Base-by-base conservation (phyloP, 345 rosid genomes). In the Cardamine chenopodiifolia region DNA sequence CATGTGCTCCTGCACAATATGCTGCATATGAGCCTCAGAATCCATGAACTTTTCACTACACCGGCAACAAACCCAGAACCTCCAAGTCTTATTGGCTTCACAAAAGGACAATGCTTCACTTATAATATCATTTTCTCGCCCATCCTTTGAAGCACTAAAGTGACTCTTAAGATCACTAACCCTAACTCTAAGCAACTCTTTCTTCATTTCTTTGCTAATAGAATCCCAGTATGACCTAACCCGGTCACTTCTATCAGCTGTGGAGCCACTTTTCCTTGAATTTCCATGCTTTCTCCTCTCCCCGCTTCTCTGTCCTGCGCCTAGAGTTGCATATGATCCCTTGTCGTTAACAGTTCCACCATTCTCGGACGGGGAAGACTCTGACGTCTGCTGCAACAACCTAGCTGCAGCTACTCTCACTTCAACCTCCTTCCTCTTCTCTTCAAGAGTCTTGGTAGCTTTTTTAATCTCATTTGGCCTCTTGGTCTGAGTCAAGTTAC, bases 381-480 rank as follows among this genome's bases (percentile, higher is more conserved):
- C 97, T 3, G 92, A 78, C 72, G 86, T 90, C 86, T 90, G 97
- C 87, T 92, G 99, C 83, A 88, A 35, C 72, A 92, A 75, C 76
- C 89, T 85, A 29, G 91, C 94, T 13, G 99, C 98, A 50, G 97
- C 96, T 31, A 95, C 98, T 82, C 89, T 83, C 61, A 95, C 99
- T 82, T 95, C 99, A 78, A 92, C 85, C 89, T 90, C 99, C 73
- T 95, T 90, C 85, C 98, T 83, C 73, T 79, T 81, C 82, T 95
- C 99, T 77, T 95, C 99, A 9, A 79, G 87, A 7, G 98, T 90
- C 86, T 95, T 95, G 17, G 87, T 85, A 28, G 96, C 98, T 74
- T 90, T 95, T 80, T 88, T 92, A 74, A 95, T 90, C 87, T 95
- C 99, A 66, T 95, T 90, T 0, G 97, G 94, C 76, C 97, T 86